Evolutionary conservation across 2,329 filamentous ascomycete genomes (phyloP).

Genomic region (Orbilia ellipsospora): DNA sequence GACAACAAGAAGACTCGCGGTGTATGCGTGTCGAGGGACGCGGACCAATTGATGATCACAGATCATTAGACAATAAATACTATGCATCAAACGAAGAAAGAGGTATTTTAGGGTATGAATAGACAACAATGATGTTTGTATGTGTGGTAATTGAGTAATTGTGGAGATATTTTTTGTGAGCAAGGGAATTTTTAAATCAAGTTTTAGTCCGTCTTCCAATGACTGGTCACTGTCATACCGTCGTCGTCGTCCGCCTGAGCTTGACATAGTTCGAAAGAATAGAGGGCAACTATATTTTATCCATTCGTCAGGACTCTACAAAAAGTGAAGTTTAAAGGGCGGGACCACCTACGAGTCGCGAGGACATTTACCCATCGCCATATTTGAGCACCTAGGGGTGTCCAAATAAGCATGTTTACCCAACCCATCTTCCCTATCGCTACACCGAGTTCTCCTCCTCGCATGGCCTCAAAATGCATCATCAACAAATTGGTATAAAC

Average conservation of each 20-base stretch:
- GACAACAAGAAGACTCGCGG: constrained; percentile 35
- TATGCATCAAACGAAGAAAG: constrained; percentile 1
- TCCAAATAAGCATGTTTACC: constrained; percentile 63
- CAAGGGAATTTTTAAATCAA: not conserved
- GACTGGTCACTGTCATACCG: constrained; percentile 76
- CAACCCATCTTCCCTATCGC: constrained; percentile 77
- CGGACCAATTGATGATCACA: constrained; percentile 23
- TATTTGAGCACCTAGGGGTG: constrained; percentile 82
- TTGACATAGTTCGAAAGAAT: constrained; percentile 78
- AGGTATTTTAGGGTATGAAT: not conserved
- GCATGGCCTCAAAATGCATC: constrained; percentile 88
- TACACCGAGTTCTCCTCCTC: constrained; percentile 70
- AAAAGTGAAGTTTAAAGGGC: not conserved
- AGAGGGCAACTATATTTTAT: constrained; percentile 72
- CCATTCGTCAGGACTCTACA: constrained; percentile 13
- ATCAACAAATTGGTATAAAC: constrained; percentile 95
- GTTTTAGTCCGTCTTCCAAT: constrained; percentile 91
- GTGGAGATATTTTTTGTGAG: not conserved
- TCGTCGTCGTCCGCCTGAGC: constrained; percentile 86
- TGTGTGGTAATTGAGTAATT: not conserved
- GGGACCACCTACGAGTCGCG: constrained; percentile 70
- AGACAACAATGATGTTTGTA: not conserved
- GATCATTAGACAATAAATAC: constrained; percentile 19
- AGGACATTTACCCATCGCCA: constrained; percentile 96
- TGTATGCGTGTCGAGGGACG: constrained; percentile 50